Conservation (phyloP, 129 eudicot species). For the Chrysanthemum makinoi region DNA sequence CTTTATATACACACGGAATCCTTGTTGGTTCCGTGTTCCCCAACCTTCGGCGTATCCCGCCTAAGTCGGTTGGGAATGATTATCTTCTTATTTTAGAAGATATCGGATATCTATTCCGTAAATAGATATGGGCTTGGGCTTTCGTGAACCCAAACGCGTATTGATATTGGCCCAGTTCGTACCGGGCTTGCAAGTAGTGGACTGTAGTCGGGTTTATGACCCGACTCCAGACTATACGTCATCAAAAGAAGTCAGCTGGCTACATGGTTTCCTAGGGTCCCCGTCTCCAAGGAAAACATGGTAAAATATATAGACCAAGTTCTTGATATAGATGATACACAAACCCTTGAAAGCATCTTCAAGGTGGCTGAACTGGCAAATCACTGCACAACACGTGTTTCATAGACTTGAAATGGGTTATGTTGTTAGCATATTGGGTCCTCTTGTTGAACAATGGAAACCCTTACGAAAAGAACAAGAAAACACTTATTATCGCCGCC, state of each 20-base stretch:
- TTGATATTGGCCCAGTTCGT: too few relatives aligned
- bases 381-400: constrained; percentile 36
- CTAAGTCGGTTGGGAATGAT: too few relatives aligned
- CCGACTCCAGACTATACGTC: too few relatives aligned
- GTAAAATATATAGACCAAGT: constrained; percentile 22
- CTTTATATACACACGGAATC: too few relatives aligned
- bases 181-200: too few relatives aligned
- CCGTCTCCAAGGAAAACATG: constrained; percentile 31
- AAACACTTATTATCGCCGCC: constrained; percentile 41
- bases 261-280: constrained; percentile 38
- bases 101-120: too few relatives aligned
- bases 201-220: too few relatives aligned
- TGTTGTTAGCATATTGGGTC: constrained; percentile 30
- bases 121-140: too few relatives aligned
- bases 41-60: too few relatives aligned
- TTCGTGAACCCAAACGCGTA: too few relatives aligned
- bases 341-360: constrained; percentile 32
- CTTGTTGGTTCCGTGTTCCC: too few relatives aligned
- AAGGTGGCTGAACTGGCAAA: constrained; percentile 53
- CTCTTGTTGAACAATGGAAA: constrained; percentile 41
- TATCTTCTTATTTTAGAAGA: too few relatives aligned
- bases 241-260: constrained; percentile 24
- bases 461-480: constrained; percentile 40
- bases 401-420: constrained; percentile 48
- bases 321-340: constrained; percentile 35